Conservation (phyloP, 345 rosid species). For the Acer yangbiense region DNA sequence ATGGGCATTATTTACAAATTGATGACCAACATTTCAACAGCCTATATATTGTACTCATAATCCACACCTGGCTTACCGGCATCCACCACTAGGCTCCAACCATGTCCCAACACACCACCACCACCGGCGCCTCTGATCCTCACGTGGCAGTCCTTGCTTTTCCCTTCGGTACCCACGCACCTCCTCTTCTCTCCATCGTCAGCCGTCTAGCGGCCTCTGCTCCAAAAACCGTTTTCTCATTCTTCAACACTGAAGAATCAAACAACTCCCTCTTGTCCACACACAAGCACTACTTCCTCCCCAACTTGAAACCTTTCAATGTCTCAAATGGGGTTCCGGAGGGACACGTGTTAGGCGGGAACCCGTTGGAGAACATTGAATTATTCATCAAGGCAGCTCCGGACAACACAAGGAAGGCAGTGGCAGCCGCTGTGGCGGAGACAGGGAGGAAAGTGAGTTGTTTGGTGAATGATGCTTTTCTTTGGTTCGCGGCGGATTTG, state of each 20-base stretch:
- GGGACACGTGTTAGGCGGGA: slow-evolving; percentile 28
- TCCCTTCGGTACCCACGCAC: slow-evolving; percentile 46
- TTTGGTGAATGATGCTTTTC: slow-evolving; percentile 36
- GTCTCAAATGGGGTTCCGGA: slow-evolving; percentile 38
- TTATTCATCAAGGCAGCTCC: slow-evolving; percentile 42
- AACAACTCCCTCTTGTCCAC: slow-evolving; percentile 17
- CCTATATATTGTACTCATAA: too few species aligned
- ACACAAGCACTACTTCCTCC: neutral
- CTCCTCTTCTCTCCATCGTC: slow-evolving; percentile 37
- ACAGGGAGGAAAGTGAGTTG: slow-evolving; percentile 37
- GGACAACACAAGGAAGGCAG: slow-evolving; percentile 25
- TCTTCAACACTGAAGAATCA: slow-evolving; percentile 28
- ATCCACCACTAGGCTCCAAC: neutral
- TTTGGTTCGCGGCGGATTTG: slow-evolving; percentile 29
- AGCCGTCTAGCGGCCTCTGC: slow-evolving; percentile 32
- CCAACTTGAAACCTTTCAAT: slow-evolving; percentile 28
- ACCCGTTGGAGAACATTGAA: slow-evolving; percentile 35
- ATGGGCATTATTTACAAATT: too few species aligned
- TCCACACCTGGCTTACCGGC: too few species aligned
- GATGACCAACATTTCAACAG: too few species aligned
- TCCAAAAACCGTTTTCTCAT: slow-evolving; percentile 38
- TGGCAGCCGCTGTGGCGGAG: slow-evolving; percentile 37
- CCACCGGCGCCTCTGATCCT: neutral
- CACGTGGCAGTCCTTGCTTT: slow-evolving; percentile 46
- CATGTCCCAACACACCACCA: neutral